These are phyloP conservation scores for Suillus bovinus DNA, from an alignment of 768 basidiomycete genomes.

Conservation along the genomic window DNA sequence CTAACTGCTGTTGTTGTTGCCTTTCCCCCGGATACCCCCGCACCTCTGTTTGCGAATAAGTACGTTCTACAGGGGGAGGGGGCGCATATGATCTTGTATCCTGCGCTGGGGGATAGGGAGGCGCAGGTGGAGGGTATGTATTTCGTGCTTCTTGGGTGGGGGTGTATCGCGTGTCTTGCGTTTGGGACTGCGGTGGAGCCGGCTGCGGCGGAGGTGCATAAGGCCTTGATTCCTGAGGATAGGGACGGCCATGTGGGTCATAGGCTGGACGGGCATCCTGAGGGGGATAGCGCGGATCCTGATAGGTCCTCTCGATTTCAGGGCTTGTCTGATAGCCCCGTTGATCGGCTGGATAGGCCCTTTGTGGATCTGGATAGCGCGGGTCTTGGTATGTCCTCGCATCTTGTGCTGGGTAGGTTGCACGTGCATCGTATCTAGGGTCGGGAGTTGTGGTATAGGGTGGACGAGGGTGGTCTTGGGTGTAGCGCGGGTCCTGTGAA, in stretches of 20 bases:
- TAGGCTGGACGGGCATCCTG: not conserved
- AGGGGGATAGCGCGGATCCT: not conserved
- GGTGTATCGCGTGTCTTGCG: slow-evolving; percentile 15
- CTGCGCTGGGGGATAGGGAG: slow-evolving; percentile 6
- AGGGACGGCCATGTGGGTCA: not conserved
- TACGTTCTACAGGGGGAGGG: not conserved
- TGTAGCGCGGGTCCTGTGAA: not conserved
- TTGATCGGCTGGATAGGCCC: not conserved
- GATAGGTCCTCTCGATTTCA: not conserved
- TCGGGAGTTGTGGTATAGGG: slow-evolving; percentile 10
- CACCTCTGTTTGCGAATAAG: not conserved
- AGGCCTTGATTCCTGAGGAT: not conserved
- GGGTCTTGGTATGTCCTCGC: slow-evolving; percentile 3
- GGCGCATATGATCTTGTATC: not conserved
- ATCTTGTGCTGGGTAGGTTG: slow-evolving; percentile 2
- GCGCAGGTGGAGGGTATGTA: not conserved
- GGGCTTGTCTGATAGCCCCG: not conserved
- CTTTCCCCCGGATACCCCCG: not conserved
- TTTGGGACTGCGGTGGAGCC: slow-evolving; percentile 24
- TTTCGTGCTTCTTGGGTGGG: not conserved
- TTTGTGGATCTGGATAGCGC: not conserved
- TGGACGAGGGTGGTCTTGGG: not conserved
- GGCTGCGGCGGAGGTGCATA: slow-evolving; percentile 10
- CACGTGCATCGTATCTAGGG: slow-evolving; percentile 10
- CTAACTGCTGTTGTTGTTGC: slow-evolving; percentile 12